These are phyloP conservation scores for Candida koratica DNA, from an alignment of 805 yeast species.

Conservation along the genomic window DNA sequence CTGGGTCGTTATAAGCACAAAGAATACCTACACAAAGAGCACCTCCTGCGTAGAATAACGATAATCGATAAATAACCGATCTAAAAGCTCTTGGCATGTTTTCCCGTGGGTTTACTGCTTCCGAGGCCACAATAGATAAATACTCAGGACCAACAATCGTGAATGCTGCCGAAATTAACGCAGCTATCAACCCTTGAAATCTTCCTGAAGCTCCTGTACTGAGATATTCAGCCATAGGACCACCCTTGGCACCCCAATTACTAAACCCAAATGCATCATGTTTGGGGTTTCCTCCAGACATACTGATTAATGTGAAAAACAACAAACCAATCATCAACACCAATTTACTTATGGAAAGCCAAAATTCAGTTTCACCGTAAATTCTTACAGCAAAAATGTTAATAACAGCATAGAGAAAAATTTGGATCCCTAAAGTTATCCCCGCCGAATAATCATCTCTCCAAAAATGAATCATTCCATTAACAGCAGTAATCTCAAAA, in stretches of 20 bases:
- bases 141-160: slow-evolving; percentile 44
- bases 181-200: slow-evolving; percentile 41
- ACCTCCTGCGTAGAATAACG: slow-evolving; percentile 21
- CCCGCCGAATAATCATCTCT: slow-evolving; percentile 46
- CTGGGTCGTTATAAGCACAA: slow-evolving; percentile 21
- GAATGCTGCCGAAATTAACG: slow-evolving; percentile 36
- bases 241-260: slow-evolving; percentile 33
- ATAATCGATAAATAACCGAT: slow-evolving; percentile 48
- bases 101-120: slow-evolving; percentile 54
- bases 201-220: slow-evolving; percentile 36
- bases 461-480: slow-evolving; percentile 54
- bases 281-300: slow-evolving; percentile 37
- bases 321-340: slow-evolving; percentile 35
- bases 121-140: slow-evolving; percentile 46
- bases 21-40: slow-evolving; percentile 22
- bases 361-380: slow-evolving; percentile 51
- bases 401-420: slow-evolving; percentile 37
- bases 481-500: slow-evolving; percentile 45
- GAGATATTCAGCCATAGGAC: slow-evolving; percentile 36
- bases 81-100: slow-evolving; percentile 57
- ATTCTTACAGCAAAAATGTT: slow-evolving; percentile 46
- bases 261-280: slow-evolving; percentile 33
- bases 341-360: slow-evolving; percentile 39
- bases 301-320: slow-evolving; percentile 31
- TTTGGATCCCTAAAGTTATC: slow-evolving; percentile 40